Base-by-base conservation (phyloP, 306 rosid genomes). In the Citrullus colocynthis region DNA sequence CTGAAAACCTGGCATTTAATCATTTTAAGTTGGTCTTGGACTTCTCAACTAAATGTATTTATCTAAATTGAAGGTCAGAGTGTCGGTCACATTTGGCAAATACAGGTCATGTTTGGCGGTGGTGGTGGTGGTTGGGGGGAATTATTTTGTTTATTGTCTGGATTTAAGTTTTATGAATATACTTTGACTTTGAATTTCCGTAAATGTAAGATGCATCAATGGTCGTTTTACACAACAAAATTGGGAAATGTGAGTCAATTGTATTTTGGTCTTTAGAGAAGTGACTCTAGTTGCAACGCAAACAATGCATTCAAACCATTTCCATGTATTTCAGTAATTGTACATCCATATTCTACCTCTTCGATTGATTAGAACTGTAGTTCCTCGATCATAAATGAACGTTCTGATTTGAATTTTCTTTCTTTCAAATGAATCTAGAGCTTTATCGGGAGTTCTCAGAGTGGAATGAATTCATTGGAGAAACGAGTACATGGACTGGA, bases 371-470 rank as follows among this genome's bases (percentile, higher is more conserved):
- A 67, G 32, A 10, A 67, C 18, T 39, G 34, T 42, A 41, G 51
- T 12, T 39, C 51, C 58, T 30, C 30, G 48, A 14, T 58, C 51
- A 24, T 28, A 45, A 39, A 52, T n/a, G 7, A 12, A 16, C 17
- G 9, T 58, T 74, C 65, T 81, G 64, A 86, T 85, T 69, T 42
- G 34, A n/a, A 76, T 56, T 73, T 73, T 28, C 78, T 60, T 8
- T 69, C 10, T 60, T 84, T 69, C 36, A 60, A 72, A 74, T 86
- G 75, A 79, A 21, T 81, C 42, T 69, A 95, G 99, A 92, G 92
- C 80, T 95, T 95, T 87, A 92, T 92, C 73, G 99, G 98, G 82
- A 95, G 89, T 87, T 95, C 98, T 37, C 97, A 91, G 73, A 92
- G 82, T 70, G 99, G 98, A 60, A 78, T 95, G 88, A 91, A 87